A percentile compares a stretch with the other conserved stretches of the same genome.
Conservation (phyloP, 1,284 basidiomycete genomes). For the Cutaneotrichosporon daszewskae region DNA sequence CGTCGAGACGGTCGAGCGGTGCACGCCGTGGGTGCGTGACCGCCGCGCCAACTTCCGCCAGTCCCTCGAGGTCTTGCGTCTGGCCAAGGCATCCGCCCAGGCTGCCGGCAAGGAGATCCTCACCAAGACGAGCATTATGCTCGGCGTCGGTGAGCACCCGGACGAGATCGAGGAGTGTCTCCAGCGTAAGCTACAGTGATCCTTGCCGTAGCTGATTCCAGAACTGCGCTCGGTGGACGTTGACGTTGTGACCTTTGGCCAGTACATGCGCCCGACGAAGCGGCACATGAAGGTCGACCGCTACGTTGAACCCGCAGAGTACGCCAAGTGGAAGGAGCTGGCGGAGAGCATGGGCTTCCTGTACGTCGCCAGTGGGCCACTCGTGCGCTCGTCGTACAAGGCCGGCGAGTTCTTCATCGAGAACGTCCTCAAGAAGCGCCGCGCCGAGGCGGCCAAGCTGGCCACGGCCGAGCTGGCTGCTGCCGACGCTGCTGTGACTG, state of each 20-base stretch:
- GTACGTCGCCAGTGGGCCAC: conserved; percentile 93
- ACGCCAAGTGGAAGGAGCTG: conserved; percentile 80
- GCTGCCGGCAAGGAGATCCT: conserved; percentile 70
- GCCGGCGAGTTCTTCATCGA: conserved; percentile 90
- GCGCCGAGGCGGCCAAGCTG: conserved; percentile 34
- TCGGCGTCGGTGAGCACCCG: conserved; percentile 88
- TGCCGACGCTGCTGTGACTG: no score
- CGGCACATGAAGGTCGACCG: conserved; percentile 98
- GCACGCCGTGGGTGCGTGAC: conserved; percentile 93
- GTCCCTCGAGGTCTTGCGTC: conserved; percentile 75
- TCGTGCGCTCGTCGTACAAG: conserved; percentile 96
- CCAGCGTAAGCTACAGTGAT: conserved; percentile 56
- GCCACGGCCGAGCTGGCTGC: conserved; percentile 30
- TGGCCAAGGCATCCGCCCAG: conserved; percentile 78
- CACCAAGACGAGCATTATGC: conserved; percentile 98
- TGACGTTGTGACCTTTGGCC: conserved; percentile 97
- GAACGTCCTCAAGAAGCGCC: conserved; percentile 61
- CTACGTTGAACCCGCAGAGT: conserved; percentile 90
- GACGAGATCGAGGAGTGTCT: conserved; percentile 80
- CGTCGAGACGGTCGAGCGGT: conserved; percentile 86
- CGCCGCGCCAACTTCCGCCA: conserved; percentile 88
- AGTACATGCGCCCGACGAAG: conserved; percentile 99
- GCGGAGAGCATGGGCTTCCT: conserved; percentile 94
- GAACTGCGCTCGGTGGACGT: conserved; percentile 83
- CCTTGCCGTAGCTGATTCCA: conserved; percentile 36